These are phyloP conservation scores for Neurospora terricola DNA, from an alignment of 495 filamentous ascomycete genomes.

Conservation along the genomic window DNA sequence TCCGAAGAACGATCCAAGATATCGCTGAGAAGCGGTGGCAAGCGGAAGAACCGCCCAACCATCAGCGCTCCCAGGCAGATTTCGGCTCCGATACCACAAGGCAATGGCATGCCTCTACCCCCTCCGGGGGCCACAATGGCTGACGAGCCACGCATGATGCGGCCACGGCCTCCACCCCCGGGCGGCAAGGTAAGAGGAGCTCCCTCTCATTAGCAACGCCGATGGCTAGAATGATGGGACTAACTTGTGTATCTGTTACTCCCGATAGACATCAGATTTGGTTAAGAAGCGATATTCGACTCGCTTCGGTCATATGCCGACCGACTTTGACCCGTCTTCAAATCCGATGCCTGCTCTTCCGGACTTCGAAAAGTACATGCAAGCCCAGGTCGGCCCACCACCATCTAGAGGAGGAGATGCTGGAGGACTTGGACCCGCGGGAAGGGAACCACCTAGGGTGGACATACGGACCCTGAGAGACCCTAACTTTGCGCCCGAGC, in stretches of 20 bases:
- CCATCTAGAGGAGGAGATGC: constrained; percentile 40
- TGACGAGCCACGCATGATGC: constrained; percentile 21
- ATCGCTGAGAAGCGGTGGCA: constrained; percentile 70
- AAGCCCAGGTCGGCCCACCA: constrained; percentile 38
- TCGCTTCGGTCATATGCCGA: constrained; percentile 66
- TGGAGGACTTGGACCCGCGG: constrained; percentile 5
- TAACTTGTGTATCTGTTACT: background rate
- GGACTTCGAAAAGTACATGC: constrained; percentile 40
- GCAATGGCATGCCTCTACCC: constrained; percentile 23
- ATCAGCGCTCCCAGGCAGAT: constrained; percentile 84
- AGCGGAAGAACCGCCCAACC: constrained; percentile 64
- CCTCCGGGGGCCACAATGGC: constrained; percentile 24
- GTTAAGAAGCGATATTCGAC: constrained; percentile 93
- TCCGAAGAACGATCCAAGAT: constrained; percentile 66
- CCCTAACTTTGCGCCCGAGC: constrained; percentile 62
- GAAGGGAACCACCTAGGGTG: constrained; percentile 33
- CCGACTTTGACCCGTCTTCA: constrained; percentile 51
- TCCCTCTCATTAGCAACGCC: background rate
- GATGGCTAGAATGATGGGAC: background rate
- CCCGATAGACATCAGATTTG: constrained; percentile 65
- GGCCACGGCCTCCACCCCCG: constrained; percentile 33
- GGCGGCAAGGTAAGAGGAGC: constrained; percentile 26
- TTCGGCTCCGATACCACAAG: constrained; percentile 47
- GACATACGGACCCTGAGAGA: constrained; percentile 71
- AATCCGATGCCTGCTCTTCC: constrained; percentile 61